Conservation (phyloP, 768 basidiomycete genomes). For the Boletus coccyginus region DNA sequence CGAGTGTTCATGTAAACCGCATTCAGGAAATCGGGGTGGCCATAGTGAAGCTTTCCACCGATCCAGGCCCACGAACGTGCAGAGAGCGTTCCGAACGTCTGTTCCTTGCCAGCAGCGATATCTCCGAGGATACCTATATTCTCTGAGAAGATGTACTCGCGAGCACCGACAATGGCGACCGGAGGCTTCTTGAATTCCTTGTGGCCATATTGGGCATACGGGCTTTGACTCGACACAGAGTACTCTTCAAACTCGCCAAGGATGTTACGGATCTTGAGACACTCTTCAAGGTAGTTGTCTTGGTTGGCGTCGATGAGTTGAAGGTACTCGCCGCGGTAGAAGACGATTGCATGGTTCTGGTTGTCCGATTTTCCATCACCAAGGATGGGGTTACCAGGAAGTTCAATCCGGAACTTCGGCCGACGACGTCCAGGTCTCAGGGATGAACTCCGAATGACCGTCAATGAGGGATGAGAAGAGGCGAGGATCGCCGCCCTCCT, state of each 20-base stretch:
- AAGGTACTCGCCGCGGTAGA: conserved; percentile 98
- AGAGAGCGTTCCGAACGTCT: conserved; percentile 98
- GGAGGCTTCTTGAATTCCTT: conserved; percentile 87
- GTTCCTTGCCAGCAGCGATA: conserved; percentile 98
- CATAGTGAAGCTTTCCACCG: conserved; percentile 97
- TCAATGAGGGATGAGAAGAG: conserved; percentile 97
- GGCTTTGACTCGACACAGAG: conserved; percentile 77
- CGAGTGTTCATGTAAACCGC: conserved; percentile 97
- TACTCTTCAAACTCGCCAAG: conserved; percentile 98
- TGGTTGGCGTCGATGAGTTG: conserved; percentile 99
- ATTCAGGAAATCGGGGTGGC: conserved; percentile 99
- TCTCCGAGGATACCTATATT: conserved; percentile 99
- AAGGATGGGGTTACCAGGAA: conserved; percentile 98
- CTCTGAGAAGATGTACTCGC: conserved; percentile 99
- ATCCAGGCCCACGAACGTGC: conserved; percentile 96
- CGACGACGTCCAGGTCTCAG: conserved; percentile 83
- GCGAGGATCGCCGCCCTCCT: conserved; percentile 92
- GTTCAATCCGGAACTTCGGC: conserved; percentile 97
- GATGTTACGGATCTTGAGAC: conserved; percentile 98
- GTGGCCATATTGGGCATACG: conserved; percentile 87
- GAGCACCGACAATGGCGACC: conserved; percentile 95
- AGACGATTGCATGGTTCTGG: conserved; percentile 99
- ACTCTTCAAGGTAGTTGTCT: conserved; percentile 99
- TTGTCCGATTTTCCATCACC: conserved; percentile 99
- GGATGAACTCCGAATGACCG: conserved; percentile 93